Conservation (phyloP, 495 filamentous ascomycete species). For the Penicillium chermesinum region DNA sequence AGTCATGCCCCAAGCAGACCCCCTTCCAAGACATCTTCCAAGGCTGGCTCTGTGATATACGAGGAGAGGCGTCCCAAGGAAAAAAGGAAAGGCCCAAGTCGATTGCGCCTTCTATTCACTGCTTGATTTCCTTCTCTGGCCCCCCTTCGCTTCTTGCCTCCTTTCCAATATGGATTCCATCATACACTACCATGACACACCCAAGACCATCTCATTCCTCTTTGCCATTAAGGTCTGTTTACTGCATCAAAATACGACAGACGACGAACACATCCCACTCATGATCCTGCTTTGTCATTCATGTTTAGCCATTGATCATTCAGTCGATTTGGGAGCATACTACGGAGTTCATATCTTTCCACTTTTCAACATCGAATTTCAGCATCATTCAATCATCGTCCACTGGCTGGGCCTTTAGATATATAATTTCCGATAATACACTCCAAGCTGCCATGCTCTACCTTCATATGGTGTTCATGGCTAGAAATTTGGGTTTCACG, state of each 20-base stretch:
- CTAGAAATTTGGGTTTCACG: not conserved
- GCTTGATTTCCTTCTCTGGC: slow-evolving; percentile 27
- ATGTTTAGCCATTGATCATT: not conserved
- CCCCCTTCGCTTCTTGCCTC: no score
- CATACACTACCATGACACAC: no score
- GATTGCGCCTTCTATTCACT: slow-evolving; percentile 42
- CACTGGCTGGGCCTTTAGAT: not conserved
- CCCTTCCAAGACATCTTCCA: slow-evolving; percentile 12
- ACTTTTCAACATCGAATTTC: not conserved
- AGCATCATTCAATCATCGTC: not conserved
- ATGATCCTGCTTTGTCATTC: not conserved
- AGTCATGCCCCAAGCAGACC: slow-evolving; percentile 8
- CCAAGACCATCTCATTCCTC: not conserved
- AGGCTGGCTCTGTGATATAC: slow-evolving; percentile 20
- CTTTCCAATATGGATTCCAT: no score
- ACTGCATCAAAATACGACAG: not conserved
- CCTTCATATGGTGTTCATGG: not conserved
- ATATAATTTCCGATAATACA: no score
- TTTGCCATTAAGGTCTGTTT: not conserved
- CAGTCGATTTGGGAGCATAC: not conserved
- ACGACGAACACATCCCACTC: not conserved
- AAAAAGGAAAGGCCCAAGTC: slow-evolving; percentile 39
- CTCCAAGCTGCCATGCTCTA: no score
- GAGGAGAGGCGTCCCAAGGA: slow-evolving; percentile 37
- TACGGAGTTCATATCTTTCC: not conserved